These are phyloP conservation scores for Mycena indigotica DNA, from an alignment of 768 basidiomycete genomes.

Conservation along the genomic window DNA sequence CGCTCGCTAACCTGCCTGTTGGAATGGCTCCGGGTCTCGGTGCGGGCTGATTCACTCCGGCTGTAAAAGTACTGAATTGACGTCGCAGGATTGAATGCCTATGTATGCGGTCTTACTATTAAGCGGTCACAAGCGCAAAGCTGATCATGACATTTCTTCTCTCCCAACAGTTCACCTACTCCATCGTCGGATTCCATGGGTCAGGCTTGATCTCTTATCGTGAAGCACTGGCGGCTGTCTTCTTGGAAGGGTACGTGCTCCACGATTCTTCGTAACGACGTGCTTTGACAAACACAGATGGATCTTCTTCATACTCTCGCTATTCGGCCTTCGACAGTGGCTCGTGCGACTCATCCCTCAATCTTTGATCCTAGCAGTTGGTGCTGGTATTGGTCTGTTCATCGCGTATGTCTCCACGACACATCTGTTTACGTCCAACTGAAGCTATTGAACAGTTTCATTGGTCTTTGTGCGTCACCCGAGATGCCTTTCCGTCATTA, in stretches of 20 bases:
- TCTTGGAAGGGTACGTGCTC: slow-evolving; percentile 76
- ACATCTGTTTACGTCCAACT: slow-evolving; percentile 3
- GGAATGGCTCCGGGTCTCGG: slow-evolving; percentile 84
- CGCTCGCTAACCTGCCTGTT: slow-evolving; percentile 78
- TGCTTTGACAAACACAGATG: slow-evolving; percentile 53
- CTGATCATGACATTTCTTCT: slow-evolving; percentile 11
- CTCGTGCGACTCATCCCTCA: slow-evolving; percentile 86
- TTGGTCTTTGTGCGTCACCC: slow-evolving; percentile 61
- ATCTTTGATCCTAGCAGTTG: slow-evolving; percentile 81
- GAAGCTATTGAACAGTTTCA: slow-evolving; percentile 46
- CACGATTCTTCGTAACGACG: slow-evolving; percentile 1
- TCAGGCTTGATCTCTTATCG: slow-evolving; percentile 70
- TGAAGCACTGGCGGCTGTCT: slow-evolving; percentile 83
- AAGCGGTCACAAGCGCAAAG: slow-evolving; percentile 32
- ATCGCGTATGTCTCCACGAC: slow-evolving; percentile 64
- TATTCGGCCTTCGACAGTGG: slow-evolving; percentile 88
- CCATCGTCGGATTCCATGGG: slow-evolving; percentile 85
- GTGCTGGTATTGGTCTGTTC: slow-evolving; percentile 85
- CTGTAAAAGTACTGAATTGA: not conserved
- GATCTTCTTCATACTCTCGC: slow-evolving; percentile 78
- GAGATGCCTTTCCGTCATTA: slow-evolving; percentile 1
- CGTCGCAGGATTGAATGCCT: slow-evolving; percentile 61
- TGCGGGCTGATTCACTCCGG: slow-evolving; percentile 27
- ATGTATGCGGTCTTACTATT: slow-evolving; percentile 47
- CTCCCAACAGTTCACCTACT: slow-evolving; percentile 71